These are phyloP conservation scores for Volvariella volvacea DNA, from an alignment of 1,284 basidiomycete genomes.

Conservation along the genomic window DNA sequence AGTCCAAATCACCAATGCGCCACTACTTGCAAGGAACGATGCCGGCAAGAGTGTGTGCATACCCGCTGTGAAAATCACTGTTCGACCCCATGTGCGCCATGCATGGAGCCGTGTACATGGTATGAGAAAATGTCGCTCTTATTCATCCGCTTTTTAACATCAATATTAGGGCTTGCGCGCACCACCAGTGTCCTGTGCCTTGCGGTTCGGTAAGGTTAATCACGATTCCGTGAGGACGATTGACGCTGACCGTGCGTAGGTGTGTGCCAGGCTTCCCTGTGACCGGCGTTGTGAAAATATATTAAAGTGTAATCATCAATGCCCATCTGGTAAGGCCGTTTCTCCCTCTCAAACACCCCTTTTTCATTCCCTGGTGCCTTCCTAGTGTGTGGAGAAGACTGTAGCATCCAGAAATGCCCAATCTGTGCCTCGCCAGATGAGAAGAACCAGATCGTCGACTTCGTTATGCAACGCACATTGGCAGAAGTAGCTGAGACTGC, in stretches of 20 bases:
- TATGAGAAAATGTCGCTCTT: constrained; percentile 11
- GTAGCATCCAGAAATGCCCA: constrained; percentile 48
- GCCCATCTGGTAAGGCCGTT: constrained; percentile 53
- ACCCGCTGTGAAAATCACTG: constrained; percentile 42
- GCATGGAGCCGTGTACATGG: constrained; percentile 58
- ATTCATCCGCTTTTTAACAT: not conserved
- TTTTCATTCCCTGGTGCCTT: constrained; percentile 7
- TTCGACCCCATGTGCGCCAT: constrained; percentile 53
- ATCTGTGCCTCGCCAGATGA: constrained; percentile 37
- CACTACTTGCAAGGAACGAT: constrained; percentile 35
- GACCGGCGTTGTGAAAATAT: constrained; percentile 43
- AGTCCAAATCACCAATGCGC: constrained; percentile 46
- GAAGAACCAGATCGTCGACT: constrained; percentile 44
- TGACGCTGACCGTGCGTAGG: constrained; percentile 25
- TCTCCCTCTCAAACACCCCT: not conserved
- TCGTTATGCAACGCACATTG: constrained; percentile 47
- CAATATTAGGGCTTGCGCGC: constrained; percentile 40
- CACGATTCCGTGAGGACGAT: not conserved
- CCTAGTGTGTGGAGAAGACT: constrained; percentile 66
- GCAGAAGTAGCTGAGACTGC: constrained; percentile 39
- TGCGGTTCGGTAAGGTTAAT: constrained; percentile 56
- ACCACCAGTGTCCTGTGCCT: constrained; percentile 52
- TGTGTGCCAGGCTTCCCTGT: constrained; percentile 64
- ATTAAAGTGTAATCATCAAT: constrained; percentile 55
- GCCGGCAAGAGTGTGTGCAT: constrained; percentile 54